Conservation (phyloP, 2,329 filamentous ascomycete species). For the Trichophyton schoenleinii region DNA sequence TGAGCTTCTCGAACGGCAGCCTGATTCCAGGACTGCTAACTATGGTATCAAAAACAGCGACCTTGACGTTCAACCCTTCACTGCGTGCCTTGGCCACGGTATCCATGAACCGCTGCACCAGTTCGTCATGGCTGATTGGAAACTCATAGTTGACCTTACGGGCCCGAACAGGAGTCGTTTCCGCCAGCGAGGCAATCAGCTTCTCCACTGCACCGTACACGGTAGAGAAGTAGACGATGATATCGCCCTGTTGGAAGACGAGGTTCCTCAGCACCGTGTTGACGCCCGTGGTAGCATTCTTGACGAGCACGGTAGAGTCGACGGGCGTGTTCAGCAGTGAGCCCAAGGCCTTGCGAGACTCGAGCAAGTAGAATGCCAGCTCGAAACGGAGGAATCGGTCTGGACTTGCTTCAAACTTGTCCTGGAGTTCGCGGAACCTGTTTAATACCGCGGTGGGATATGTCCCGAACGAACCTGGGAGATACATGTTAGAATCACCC, state of each 20-base stretch:
- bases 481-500: neutral
- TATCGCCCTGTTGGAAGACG: conserved; percentile 55
- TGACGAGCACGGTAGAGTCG: conserved; percentile 60
- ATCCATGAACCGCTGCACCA: conserved; percentile 49
- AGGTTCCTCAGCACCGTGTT: conserved; percentile 73
- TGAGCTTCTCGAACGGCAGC: conserved; percentile 63
- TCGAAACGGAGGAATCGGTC: conserved; percentile 66
- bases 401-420: conserved; percentile 52
- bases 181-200: conserved; percentile 57
- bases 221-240: conserved; percentile 62
- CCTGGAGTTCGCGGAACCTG: conserved; percentile 52
- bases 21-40: conserved; percentile 65
- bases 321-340: conserved; percentile 52
- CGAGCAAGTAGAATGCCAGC: conserved; percentile 50
- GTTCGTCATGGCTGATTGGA: conserved; percentile 56
- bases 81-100: conserved; percentile 44
- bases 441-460: conserved; percentile 52
- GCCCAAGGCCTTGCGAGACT: conserved; percentile 52
- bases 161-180: conserved; percentile 44
- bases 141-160: conserved; percentile 51
- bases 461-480: conserved; percentile 58
- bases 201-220: conserved; percentile 70
- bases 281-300: conserved; percentile 59
- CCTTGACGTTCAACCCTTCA: conserved; percentile 44
- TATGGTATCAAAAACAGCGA: conserved; percentile 70